Base-by-base conservation (phyloP, 2,329 filamentous ascomycete species). In the Pseudogymnoascus sp. region DNA sequence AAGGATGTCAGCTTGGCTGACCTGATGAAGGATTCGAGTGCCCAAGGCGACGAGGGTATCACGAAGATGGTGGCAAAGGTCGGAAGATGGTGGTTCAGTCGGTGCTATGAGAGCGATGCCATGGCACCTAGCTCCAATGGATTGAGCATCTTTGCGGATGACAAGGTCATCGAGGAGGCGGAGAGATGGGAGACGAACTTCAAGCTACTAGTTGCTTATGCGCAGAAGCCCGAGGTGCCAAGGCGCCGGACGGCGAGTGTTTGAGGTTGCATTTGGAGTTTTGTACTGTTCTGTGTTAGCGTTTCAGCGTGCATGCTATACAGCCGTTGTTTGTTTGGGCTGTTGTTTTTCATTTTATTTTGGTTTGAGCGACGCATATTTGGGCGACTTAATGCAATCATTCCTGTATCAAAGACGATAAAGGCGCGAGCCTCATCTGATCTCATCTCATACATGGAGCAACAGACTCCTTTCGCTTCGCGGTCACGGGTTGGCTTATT, bases 51-150 rank as follows among this genome's bases (percentile, higher is more conserved):
- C 68, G 90, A 92, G 71, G 88, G 86, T 68, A 96, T 97, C 72
- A 91, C 91, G 12, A 93, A 91, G 72, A 96, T 96, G 82, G 92
- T 97, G 21, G 89, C 92, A 14, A 88, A 87, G 66, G 93, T 97
- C 9, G 93, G 92, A 1, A 84, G 95, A 46, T 97, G 93, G 91
- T 99, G 95, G 95, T 97, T 96, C 76, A 90, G 86, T 8, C 86
- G 89, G 61, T 97, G 93, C 78, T 97, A 97, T 74, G 93, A 97
- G 76, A 85, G 83, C 63, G 81, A 83, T 3, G 79, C 87, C 7
- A 75, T 84, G 64, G 73, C 75, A 1, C 76, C 81, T 64, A 74
- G 78, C 34, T 69, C 79, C 60, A 77, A 78, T 59, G 77, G 79
- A 53, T 16, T 76, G 65, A 88, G 89, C 73, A 90, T 97, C 68